Base-by-base conservation (phyloP, 2,329 filamentous ascomycete species). In the Nemania serpens region DNA sequence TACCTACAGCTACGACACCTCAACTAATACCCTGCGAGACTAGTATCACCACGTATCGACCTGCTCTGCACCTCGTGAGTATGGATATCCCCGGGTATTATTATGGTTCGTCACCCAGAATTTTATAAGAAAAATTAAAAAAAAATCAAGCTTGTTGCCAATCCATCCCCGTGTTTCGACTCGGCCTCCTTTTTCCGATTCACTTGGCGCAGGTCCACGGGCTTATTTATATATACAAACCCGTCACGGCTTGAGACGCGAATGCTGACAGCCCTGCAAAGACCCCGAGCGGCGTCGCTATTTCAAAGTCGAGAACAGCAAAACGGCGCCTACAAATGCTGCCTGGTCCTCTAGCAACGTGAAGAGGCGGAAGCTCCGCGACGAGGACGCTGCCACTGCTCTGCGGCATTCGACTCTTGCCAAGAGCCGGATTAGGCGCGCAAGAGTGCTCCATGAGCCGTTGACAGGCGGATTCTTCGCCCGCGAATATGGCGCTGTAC, bases 261-360 rank as follows among this genome's bases (percentile, higher is more conserved):
- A 3, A 29, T 29, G 25, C 25, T 29, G 7, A 29, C 25, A 7
- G 25, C 25, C 25, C 25, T 20, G n/a, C 25, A 34, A 15, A 67
- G 85, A 87, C 62, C 53, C 74, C 13, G 80, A 81, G 45, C 89
- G 85, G 72, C 82, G 81, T 39, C 88, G 85, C 65, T 91, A 90
- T 69, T 91, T 90, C 74, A 88, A 85, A 68, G 83, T 91, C 51
- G 84, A 89, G 70, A 82, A 80, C 47, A 79, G 83, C 41, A 79
- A 82, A 56, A 79, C 79, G 15, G 84, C 84, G 0, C 80, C 85
- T 0, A 64, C 76, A 1, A 74, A 73, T 7, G 78, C 82, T 0
- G 74, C 79, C 15, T 89, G 87, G 76, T 85, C 86, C 9, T 75
- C 79, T n/a, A 78, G 84, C 47, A 80, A 81, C 6, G 83, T 89